A percentile compares a stretch with the other conserved stretches of the same genome.
Conservation (phyloP, 163 green algal species). For the Trebouxia gelatinosa region DNA sequence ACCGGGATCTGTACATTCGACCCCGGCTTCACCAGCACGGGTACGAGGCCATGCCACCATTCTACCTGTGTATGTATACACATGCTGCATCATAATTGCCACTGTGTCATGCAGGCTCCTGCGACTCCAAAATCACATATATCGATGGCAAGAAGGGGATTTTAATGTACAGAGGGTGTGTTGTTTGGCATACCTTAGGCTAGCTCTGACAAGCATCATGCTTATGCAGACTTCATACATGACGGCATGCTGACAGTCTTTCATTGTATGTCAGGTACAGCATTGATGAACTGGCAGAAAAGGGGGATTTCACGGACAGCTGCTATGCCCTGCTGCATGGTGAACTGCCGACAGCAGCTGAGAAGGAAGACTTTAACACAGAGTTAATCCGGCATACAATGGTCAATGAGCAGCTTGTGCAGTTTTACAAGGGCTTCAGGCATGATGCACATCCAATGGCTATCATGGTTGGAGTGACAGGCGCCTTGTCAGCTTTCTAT, state of each 20-base stretch:
- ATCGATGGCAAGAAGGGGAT: constrained; percentile 84
- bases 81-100: neutral
- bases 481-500: constrained; percentile 65
- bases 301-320: constrained; percentile 62
- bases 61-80: neutral
- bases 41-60: neutral
- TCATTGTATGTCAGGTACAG: constrained; percentile 45
- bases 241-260: neutral
- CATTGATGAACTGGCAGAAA: constrained; percentile 69
- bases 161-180: constrained; percentile 74
- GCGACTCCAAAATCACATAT: constrained; percentile 76
- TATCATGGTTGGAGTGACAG: constrained; percentile 73
- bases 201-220: neutral
- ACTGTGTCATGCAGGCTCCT: constrained; percentile 43
- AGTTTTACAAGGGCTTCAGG: constrained; percentile 69
- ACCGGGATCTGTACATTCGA: constrained; percentile 77
- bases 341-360: constrained; percentile 57
- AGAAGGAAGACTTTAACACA: constrained; percentile 57
- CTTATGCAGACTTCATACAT: neutral
- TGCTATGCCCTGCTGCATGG: constrained; percentile 68
- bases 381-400: constrained; percentile 65
- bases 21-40: constrained; percentile 66
- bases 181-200: too few relatives aligned
- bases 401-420: constrained; percentile 72
- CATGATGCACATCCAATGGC: constrained; percentile 79